Evolutionary conservation across 257 asterid genomes (phyloP).

Genomic region (Knoxia roxburghii): DNA sequence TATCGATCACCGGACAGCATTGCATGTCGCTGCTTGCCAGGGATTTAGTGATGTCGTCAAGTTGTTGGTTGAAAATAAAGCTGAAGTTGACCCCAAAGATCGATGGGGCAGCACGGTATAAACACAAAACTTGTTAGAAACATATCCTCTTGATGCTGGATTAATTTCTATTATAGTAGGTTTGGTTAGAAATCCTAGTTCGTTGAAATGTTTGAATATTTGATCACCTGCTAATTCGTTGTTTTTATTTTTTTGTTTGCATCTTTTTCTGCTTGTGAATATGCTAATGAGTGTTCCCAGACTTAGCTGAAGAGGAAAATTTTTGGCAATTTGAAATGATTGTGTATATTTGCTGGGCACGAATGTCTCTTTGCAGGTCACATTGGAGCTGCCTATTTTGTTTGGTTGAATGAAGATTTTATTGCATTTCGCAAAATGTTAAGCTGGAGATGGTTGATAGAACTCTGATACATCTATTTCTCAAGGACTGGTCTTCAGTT

Average conservation of each 20-base stretch:
- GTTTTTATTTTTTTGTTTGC: background rate
- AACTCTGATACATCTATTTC: background rate
- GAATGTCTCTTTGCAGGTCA: background rate
- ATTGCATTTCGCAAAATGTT: background rate
- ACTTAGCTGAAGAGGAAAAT: background rate
- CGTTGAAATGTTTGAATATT: background rate
- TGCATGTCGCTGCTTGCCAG: constrained; percentile 97
- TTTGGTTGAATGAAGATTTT: background rate
- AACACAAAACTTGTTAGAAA: background rate
- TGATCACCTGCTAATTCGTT: background rate
- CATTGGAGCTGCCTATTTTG: background rate
- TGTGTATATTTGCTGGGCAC: background rate
- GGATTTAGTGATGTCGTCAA: constrained; percentile 64
- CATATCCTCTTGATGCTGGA: background rate
- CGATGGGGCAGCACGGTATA: constrained; percentile 99
- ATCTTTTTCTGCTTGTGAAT: background rate
- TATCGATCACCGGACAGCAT: constrained; percentile 84
- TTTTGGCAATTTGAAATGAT: background rate
- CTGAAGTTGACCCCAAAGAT: constrained; percentile 56
- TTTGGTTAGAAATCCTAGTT: background rate
- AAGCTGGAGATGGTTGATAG: background rate
- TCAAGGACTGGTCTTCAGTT: background rate
- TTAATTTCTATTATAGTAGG: background rate
- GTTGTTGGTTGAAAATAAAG: constrained; percentile 56
- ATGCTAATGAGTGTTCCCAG: background rate